Evolutionary conservation across 176 grass and related monocot species (phyloP), one percentile per base, ranked within the genome.

Genomic region (Tillandsia leiboldiana): DNA sequence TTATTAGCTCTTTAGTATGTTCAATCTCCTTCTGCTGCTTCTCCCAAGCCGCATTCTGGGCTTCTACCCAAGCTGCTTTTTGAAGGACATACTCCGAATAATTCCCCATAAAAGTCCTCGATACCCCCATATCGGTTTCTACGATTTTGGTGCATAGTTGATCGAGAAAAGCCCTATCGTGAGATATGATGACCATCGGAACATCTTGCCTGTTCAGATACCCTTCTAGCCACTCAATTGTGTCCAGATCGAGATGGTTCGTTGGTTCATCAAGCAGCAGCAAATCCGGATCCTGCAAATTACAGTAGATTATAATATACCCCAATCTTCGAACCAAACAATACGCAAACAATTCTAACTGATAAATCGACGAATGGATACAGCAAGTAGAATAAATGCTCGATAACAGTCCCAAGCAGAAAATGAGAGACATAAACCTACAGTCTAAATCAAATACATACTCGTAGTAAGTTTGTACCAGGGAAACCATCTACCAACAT

Each of bases 21-120:
- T 83, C 94, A 82, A 99, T 93, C 74, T 99, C 89, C 59, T 99
- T 99, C 80, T 90, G 89, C 50, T 99, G 94, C 84, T 99, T 99
- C 75, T 99, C 89, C 94, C 94, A 93, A 2, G 89, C 89, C 47
- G 89, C 82, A 62, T 80, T 72, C 51, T 90, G 94, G 51, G 87
- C 74, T 73, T 99, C 84, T 29, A 93, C 74, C 69, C 79, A 87
- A 67, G 86, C 77, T 6, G 86, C 86, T 69, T 99, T 99, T 11
- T 66, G 79, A 33, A 99, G 77, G 65, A 99, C 76, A 73, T 90
- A 99, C 50, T 86, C 82, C 1, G 94, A 99, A 69, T 99, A 99
- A 63, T 93, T 99, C 53, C 94, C 94, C 64, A 83, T 87, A 74
- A 90, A 99, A 11, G 82, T 93, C 72, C 77, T 92, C 51, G 94